Evolutionary conservation across 805 yeast genomes (phyloP), one percentile per base, ranked within the genome.

Genomic region (Zygosaccharomyces bailii): DNA sequence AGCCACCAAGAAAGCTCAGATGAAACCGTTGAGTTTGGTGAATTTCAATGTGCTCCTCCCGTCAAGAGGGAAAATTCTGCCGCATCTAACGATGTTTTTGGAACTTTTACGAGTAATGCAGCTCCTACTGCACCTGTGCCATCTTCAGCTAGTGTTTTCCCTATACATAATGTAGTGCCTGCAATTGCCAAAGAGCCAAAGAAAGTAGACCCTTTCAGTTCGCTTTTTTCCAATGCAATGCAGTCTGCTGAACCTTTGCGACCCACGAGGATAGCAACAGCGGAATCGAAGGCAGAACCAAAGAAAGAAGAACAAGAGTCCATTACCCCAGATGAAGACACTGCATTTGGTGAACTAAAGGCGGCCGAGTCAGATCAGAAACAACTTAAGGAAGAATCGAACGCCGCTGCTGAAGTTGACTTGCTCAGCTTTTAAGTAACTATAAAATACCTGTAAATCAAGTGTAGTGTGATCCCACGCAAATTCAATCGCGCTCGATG

Each of bases 1-100:
- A 34, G 20, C 17, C 29, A 67, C 14, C 54, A 35, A 16, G 54
- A 42, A 4, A 63, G 62, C 4, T 79, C 74, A 7, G 85, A 76
- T 21, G 78, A 75, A 44, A 88, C 80, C 44, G 87, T 84, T 51
- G 93, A 85, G 32, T 86, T 86, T 60, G 88, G 84, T 51, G 93
- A 85, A 52, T 85, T 85, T 73, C 91, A 85, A 63, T 67, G 73
- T 46, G 84, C 88, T 9, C 79, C 76, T 3, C 81, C 84, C 6
- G 65, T 67, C 13, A 27, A 27, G 16, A 62, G 60, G 36, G 34
- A 25, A 11, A 49, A 42, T 17, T 16, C 46, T 45, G 17, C 42
- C 62, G 55, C 50, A 33, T 57, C 47, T 48, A 52, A 41, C 24
- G 29, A 31, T 41, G 54, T n/a, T 53, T 27, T 45, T 33, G 37